Evolutionary conservation across 2,329 filamentous ascomycete species (phyloP).

Genomic region (Ceratocystis harringtonii): DNA sequence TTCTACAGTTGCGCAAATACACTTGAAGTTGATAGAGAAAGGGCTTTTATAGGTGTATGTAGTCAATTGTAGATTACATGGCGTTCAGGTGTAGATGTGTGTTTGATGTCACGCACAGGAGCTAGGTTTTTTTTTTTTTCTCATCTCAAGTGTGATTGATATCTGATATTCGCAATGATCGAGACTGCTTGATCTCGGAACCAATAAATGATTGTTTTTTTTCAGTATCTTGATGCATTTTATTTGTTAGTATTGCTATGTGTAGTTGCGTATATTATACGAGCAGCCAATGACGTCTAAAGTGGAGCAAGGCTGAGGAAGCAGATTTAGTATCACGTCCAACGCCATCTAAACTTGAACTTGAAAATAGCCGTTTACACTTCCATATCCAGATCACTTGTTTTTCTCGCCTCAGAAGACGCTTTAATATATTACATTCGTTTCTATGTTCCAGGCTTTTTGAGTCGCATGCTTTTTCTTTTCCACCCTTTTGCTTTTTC

Average conservation of each 20-base stretch:
- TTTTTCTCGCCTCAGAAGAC: neutral
- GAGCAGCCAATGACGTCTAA: slow-evolving; percentile 5
- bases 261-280: neutral
- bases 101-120: neutral
- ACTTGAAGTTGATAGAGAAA: slow-evolving; percentile 5
- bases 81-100: neutral
- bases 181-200: neutral
- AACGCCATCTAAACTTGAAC: neutral
- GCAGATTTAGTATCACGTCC: neutral
- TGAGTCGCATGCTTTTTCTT: neutral
- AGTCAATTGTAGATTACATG: neutral
- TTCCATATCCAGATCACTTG: neutral
- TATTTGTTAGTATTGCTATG: neutral
- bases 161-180: neutral
- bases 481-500: neutral
- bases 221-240: neutral
- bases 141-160: neutral
- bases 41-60: neutral
- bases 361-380: neutral
- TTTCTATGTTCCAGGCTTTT: neutral
- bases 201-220: neutral
- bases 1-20: slow-evolving; percentile 15
- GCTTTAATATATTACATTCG: neutral
- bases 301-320: slow-evolving; percentile 8
- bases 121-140: slow-evolving; percentile 2